These are phyloP conservation scores for Eucommia ulmoides DNA, from an alignment of 257 asterid genomes.

Conservation along the genomic window DNA sequence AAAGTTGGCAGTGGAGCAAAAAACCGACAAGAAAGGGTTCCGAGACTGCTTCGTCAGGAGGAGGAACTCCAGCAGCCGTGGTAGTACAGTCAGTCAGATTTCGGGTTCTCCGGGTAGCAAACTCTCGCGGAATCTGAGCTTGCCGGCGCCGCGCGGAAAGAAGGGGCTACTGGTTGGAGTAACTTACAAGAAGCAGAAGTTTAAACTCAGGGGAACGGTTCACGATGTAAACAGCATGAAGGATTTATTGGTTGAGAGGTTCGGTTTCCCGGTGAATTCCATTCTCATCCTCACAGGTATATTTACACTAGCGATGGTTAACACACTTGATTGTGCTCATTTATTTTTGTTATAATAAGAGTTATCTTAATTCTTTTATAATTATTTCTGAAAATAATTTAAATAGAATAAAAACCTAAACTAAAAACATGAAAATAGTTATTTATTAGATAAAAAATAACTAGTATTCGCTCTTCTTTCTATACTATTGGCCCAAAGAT, in stretches of 20 bases:
- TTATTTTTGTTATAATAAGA: neutral
- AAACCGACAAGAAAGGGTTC: slow-evolving; percentile 7
- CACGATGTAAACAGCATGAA: slow-evolving; percentile 31
- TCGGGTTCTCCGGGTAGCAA: neutral
- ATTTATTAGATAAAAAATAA: too few species aligned
- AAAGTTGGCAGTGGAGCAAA: neutral
- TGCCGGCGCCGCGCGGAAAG: slow-evolving; percentile 23
- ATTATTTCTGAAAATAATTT: too few species aligned
- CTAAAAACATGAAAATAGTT: too few species aligned
- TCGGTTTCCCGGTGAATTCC: slow-evolving; percentile 20
- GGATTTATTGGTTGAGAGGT: slow-evolving; percentile 17
- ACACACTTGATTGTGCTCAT: neutral
- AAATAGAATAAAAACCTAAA: too few species aligned
- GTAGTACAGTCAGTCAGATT: neutral
- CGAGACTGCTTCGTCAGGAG: neutral
- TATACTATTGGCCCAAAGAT: too few species aligned
- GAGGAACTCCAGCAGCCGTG: slow-evolving; percentile 3
- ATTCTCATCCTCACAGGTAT: slow-evolving; percentile 60
- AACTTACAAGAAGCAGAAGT: slow-evolving; percentile 39
- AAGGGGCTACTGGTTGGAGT: slow-evolving; percentile 57
- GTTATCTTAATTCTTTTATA: neutral
- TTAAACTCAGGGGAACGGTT: slow-evolving; percentile 37
- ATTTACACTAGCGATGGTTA: neutral
- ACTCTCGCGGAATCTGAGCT: neutral
- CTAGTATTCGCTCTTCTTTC: too few species aligned